Evolutionary conservation across 345 rosid genomes (phyloP), one percentile per base, ranked within the genome.

Genomic region (Conringia planisiliqua): DNA sequence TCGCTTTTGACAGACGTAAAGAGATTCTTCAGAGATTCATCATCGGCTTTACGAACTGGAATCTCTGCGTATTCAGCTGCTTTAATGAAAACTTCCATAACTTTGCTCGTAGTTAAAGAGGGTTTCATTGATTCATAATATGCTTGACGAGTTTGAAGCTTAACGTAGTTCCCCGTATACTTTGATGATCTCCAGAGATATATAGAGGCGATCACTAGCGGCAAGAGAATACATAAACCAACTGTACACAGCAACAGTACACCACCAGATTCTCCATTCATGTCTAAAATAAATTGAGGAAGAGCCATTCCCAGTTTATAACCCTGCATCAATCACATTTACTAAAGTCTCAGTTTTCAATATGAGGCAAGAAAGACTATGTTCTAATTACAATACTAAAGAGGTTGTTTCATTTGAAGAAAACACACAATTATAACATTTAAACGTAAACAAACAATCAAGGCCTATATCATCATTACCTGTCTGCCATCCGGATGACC

Each of bases 401-500:
- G 7, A 32, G 33, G 33, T 30, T 30, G 33, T 30, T 30, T 30
- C 33, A 30, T 4, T 32, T 35, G 30, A 30, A 22, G 32, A 47
- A 17, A 47, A 33, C 30, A 17, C 4, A 29, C 17, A 42, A 10
- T 40, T 18, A 1, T n/a, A 46, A n/a, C 59, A 46, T n/a, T 4
- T 36, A 36, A 59, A 16, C 7, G 33, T 29, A 30, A 39, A 40
- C 14, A 68, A 69, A 27, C 17, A 60, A 22, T 18, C 22, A 1
- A 44, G 66, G 66, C 20, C 17, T 70, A 58, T 5, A 38, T 47
- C 2, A 3, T 76, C 10, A 69, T 35, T 79, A 88, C 99, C 91
- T 92, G 97, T 82, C 90, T 92, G 32, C 99, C 99, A 82, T 96
- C 98, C 1, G 98, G 99, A 83, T 96, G 99, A 33, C 99, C 99